phyloP scores from a whole-genome alignment of 768 basidiomycete species.

The Tremella mesenterica region DNA sequence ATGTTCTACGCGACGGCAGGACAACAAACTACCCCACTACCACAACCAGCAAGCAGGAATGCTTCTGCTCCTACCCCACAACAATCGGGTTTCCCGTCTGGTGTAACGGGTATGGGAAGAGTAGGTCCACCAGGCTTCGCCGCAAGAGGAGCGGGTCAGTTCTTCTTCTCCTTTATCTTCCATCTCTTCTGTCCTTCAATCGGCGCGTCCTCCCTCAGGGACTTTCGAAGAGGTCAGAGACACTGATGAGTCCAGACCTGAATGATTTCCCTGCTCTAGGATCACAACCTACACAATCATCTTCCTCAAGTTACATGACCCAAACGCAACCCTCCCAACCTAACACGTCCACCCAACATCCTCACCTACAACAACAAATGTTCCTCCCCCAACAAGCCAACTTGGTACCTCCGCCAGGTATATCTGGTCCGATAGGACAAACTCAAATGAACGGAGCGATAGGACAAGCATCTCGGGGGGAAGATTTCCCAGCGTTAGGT shows the following conservation, averaged over 20 bases:
- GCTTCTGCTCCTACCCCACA: too few relatives aligned
- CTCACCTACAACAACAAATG: slow-evolving; percentile 29
- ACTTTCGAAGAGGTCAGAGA: not conserved
- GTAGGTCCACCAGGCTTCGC: slow-evolving; percentile 36
- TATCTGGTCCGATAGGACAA: slow-evolving; percentile 16
- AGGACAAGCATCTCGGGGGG: slow-evolving; percentile 18
- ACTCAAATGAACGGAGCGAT: slow-evolving; percentile 23
- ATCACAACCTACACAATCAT: slow-evolving; percentile 19
- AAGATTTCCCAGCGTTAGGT: slow-evolving; percentile 39
- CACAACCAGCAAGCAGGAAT: slow-evolving; percentile 10
- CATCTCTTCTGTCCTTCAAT: too few relatives aligned
- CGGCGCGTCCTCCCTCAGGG: not conserved
- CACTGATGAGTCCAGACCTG: slow-evolving; percentile 17
- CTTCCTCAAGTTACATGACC: slow-evolving; percentile 29
- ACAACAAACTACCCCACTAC: slow-evolving; percentile 22
- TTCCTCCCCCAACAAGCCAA: slow-evolving; percentile 18
- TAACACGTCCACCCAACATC: slow-evolving; percentile 16
- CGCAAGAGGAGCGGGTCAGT: slow-evolving; percentile 21
- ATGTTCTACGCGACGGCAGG: slow-evolving; percentile 40
- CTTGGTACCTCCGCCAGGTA: slow-evolving; percentile 28
- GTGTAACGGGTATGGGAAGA: slow-evolving; percentile 17
- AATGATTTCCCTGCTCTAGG: slow-evolving; percentile 42
- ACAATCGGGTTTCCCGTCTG: too few relatives aligned
- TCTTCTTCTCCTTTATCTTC: not conserved
- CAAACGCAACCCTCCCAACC: slow-evolving; percentile 26